Percentiles rank a stretch among this genome's conserved stretches.
These are phyloP conservation scores for Fonsecaea monophora DNA, from an alignment of 2,329 filamentous ascomycete species.

Conservation along the genomic window DNA sequence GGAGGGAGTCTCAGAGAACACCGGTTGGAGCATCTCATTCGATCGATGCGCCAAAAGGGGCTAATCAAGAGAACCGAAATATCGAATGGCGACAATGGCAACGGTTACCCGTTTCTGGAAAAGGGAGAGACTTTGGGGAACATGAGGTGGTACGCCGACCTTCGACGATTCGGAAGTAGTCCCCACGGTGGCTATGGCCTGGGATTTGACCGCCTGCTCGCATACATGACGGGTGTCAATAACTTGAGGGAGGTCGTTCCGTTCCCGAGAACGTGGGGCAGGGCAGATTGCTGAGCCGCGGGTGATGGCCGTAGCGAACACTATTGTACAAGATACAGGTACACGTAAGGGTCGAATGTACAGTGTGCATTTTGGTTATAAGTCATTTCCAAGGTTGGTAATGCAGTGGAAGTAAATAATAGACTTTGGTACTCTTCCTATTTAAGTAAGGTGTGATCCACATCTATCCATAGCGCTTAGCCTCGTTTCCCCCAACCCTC, in stretches of 20 bases:
- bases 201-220: slow-evolving; percentile 84
- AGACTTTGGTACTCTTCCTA: neutral
- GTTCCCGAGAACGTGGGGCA: slow-evolving; percentile 74
- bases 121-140: slow-evolving; percentile 54
- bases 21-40: slow-evolving; percentile 69
- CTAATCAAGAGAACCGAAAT: slow-evolving; percentile 53
- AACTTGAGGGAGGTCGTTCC: slow-evolving; percentile 85
- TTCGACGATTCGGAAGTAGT: slow-evolving; percentile 87
- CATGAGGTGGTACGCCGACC: slow-evolving; percentile 85
- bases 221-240: slow-evolving; percentile 79
- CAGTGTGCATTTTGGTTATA: neutral
- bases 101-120: slow-evolving; percentile 46
- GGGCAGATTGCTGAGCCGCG: slow-evolving; percentile 56
- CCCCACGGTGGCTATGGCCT: slow-evolving; percentile 91
- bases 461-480: too few species aligned
- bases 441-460: neutral
- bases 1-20: slow-evolving; percentile 91
- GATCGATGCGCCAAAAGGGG: slow-evolving; percentile 73
- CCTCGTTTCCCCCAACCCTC: too few species aligned
- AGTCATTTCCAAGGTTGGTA: neutral
- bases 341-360: neutral
- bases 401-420: neutral
- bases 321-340: neutral
- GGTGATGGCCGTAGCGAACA: too few species aligned
- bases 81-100: slow-evolving; percentile 11